These are phyloP conservation scores for Candida michaelii DNA, from an alignment of 805 yeast species.

Conservation along the genomic window DNA sequence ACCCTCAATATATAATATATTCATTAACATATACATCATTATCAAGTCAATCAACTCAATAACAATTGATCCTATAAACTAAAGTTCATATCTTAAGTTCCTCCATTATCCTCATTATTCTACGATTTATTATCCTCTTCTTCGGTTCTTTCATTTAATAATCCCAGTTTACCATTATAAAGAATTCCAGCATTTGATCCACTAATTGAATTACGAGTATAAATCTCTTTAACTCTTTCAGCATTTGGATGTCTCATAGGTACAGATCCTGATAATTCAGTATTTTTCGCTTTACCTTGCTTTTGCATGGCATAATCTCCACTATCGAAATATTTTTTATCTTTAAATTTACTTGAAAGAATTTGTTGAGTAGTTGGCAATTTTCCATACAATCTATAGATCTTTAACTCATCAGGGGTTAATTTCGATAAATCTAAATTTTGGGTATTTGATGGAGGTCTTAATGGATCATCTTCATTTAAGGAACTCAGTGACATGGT, in stretches of 20 bases:
- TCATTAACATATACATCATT: not conserved
- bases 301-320: slow-evolving; percentile 88
- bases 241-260: slow-evolving; percentile 53
- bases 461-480: slow-evolving; percentile 51
- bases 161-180: slow-evolving; percentile 50
- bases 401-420: slow-evolving; percentile 75
- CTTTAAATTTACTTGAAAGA: slow-evolving; percentile 72
- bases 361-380: slow-evolving; percentile 80
- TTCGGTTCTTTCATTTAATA: slow-evolving; percentile 53
- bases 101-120: not conserved
- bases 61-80: not conserved
- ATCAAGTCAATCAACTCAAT: no score
- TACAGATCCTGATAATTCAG: slow-evolving; percentile 18
- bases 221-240: slow-evolving; percentile 58
- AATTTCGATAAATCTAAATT: slow-evolving; percentile 55
- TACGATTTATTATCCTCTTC: slow-evolving; percentile 15
- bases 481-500: slow-evolving; percentile 23
- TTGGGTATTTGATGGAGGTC: slow-evolving; percentile 45
- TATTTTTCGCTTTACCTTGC: slow-evolving; percentile 32
- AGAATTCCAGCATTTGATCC: slow-evolving; percentile 44
- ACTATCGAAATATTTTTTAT: slow-evolving; percentile 88
- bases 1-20: not conserved
- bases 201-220: slow-evolving; percentile 57
- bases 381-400: slow-evolving; percentile 80
- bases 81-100: not conserved